Base-by-base conservation (phyloP, 31 red algal genomes). In the Odonthalia washingtoniensis region DNA sequence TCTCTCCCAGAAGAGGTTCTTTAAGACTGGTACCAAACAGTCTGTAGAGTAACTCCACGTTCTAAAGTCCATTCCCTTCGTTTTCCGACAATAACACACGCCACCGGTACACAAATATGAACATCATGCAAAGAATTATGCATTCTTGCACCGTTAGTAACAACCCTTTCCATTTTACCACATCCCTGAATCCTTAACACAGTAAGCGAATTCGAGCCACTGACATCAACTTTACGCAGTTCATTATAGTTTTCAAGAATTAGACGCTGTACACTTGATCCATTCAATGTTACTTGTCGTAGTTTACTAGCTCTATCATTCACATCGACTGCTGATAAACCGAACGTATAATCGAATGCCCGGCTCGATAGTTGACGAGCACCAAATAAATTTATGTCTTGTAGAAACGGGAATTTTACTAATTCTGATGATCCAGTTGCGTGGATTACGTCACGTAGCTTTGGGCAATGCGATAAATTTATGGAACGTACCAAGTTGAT, bases 201-300 rank as follows among this genome's bases (percentile, higher is more conserved):
- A 14, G 12, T 9, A 57, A 57, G 12, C 9, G 49, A 9, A n/a
- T n/a, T n/a, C 49, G 49, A 91, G n/a, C 88, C 88, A 18, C 80
- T 84, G 37, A 68, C 77, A 80, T 91, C 81, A 4, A 91, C 72
- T 31, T 40, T 72, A 16, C 74, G 46, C 18, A 91, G 38, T 34
- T 79, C 27, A 70, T 40, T 37, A 44, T 91, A 91, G 5, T 57
- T 45, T 33, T 82, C 70, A 26, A 91, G 80, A 4, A 74, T 41
- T 30, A 84, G 30, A n/a, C 46, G 39, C 12, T 78, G 38, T 9
- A 91, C 72, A 26, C 38, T 70, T 33, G 68, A 70, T 30, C 88
- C 88, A 43, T 83, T 91, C 1, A 91, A 14, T 38, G 75, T 72
- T 18, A 91, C 36, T 45, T 37, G 45, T 37, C 62, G 80, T 12